Evolutionary conservation across 2,329 filamentous ascomycete genomes (phyloP).

Genomic region (Annulohypoxylon truncatum): DNA sequence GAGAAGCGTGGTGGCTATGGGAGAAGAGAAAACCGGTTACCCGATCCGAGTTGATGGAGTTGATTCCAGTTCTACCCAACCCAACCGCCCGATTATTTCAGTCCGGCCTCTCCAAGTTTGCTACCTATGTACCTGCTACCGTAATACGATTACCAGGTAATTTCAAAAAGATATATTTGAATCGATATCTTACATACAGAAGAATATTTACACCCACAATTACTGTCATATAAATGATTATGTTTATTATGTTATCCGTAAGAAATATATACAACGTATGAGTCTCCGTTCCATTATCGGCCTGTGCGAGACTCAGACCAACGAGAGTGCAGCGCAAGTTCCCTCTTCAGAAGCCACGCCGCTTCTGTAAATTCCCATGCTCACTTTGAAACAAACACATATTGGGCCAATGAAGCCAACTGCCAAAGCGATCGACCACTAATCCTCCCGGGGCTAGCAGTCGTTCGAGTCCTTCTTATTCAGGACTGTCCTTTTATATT

Average conservation of each 20-base stretch:
- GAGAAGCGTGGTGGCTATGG: constrained; percentile 34
- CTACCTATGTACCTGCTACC: neutral
- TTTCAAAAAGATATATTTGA: neutral
- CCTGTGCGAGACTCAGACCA: constrained; percentile 15
- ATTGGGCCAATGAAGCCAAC: constrained; percentile 20
- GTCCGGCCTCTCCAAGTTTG: constrained; percentile 18
- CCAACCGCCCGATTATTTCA: constrained; percentile 35
- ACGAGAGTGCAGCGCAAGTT: too few species aligned
- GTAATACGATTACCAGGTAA: constrained; percentile 1
- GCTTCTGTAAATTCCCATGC: constrained; percentile 40
- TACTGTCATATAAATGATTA: constrained; percentile 3
- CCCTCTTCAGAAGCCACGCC: constrained; percentile 28
- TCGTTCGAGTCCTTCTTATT: constrained; percentile 14
- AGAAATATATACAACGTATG: neutral
- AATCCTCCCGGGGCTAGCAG: constrained; percentile 23
- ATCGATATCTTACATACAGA: constrained; percentile 6
- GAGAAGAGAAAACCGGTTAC: neutral
- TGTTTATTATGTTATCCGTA: neutral
- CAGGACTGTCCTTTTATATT: neutral
- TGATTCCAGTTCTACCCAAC: too few species aligned
- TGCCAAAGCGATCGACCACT: constrained; percentile 14
- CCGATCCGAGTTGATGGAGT: neutral
- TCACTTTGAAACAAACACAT: constrained; percentile 44
- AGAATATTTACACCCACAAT: neutral
- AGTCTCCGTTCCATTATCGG: constrained; percentile 4